Evolutionary conservation across 768 basidiomycete genomes (phyloP), one percentile per base, ranked within the genome.

Genomic region (Panaeolus papilionaceus): DNA sequence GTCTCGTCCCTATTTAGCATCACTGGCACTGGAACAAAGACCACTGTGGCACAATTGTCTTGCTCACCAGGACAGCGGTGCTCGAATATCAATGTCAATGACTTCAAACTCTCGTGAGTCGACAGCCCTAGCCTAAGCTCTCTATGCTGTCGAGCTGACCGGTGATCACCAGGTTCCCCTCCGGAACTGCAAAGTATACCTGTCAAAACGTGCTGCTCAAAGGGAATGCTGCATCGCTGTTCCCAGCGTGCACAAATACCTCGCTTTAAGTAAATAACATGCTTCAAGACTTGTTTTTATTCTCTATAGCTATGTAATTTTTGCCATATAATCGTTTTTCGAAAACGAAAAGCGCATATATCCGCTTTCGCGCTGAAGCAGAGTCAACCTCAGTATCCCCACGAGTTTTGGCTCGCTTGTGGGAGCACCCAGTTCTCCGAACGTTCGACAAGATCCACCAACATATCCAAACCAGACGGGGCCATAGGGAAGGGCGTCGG

Each of bases 11-110:
- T 38, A n/a, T 44, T 1, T 67, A 88, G 86, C 68, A 85, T 90
- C 49, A 83, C 84, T 11, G 89, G 89, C 0, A 87, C 86, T 4
- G 84, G 85, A 0, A 87, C 86, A 0, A 82, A 85, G 12, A 76
- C 83, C 7, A 81, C 82, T 4, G 88, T 90, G 1, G 88, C 86
- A 4, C 78, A 79, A 14, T 77, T 90, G 49, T 77, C 81, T 38
- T 91, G 89, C 74, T 89, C 88, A 7, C 86, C 85, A 0, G 86
- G 81, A 68, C 79, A 79, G 40, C 82, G 85, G 23, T 88, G 86
- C 78, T 79, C 72, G 33, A 71, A 86, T 65, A 81, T 88, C 70
- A 84, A 79, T 61, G 81, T 87, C 18, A 81, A 83, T 68, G 75
- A 84, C 62, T 69, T 87, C n/a, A 71, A 70, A 11, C 80, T 87